Base-by-base conservation (phyloP, 306 rosid species). In the Hippophae tibetana region DNA sequence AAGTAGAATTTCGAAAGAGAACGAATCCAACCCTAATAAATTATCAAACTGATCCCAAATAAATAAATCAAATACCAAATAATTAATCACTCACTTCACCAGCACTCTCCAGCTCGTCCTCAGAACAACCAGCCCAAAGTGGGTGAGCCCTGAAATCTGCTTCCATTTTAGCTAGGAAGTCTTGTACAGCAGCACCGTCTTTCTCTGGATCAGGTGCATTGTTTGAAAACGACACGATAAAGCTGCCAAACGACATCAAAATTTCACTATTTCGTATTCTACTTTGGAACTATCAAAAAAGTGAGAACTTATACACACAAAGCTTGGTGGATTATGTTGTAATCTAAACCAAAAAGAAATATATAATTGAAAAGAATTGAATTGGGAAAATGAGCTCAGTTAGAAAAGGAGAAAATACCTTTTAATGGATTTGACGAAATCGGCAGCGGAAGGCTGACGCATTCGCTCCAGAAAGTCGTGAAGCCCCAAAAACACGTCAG, bases 381-480 rank as follows among this genome's bases (percentile, higher is more conserved):
- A 6, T 49, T 7, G 18, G 13, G 7, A 13, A 49, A 12, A 49
- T 13, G 6, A 23, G 7, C 11, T 14, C 52, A 48, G 7, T 3
- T 11, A 10, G 11, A 41, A 50, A 27, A 8, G 1, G 57, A 42
- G 11, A 43, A 53, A 56, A 18, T 3, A 79, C 99, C 96, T 86
- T 72, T 93, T 93, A 74, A 93, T 93, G 40, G 95, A 86, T 74
- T 84, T 88, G 84, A 93, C 99, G 75, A 93, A 88, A 72, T 93
- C 97, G 23, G 86, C 77, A 63, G 99, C 99, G 52, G 97, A 55
- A 61, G 99, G 97, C 47, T 88, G 95, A 57, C 97, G 95, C 99
- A 93, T 93, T 63, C 97, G 97, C 49, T 86, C 97, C 0, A 93
- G 86, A 76, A 93, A 93, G 63, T 93, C 99, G 12, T 93, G 94